Evolutionary conservation across 176 grass and related monocot genomes (phyloP), one percentile per base, ranked within the genome.

Genomic region (Pharus latifolius): DNA sequence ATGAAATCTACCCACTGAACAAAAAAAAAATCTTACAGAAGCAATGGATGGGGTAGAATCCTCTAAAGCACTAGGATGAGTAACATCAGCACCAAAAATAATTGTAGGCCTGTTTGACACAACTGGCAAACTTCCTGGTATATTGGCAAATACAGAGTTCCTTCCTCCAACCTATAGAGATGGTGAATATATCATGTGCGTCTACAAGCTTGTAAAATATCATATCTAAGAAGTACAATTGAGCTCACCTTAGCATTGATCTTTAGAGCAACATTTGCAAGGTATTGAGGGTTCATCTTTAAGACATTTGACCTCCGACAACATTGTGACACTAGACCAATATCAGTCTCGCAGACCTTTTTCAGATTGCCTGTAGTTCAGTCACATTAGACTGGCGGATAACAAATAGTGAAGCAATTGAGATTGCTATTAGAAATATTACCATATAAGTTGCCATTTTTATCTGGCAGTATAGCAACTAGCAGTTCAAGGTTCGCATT

Each of bases 41-140:
- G 91, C 80, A 82, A 96, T 96, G 24, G 84, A 88, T 17, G 84
- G 84, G 37, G 56, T 50, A 9, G 12, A 66, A 65, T 91, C 87
- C 45, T 96, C 91, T 29, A 83, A 69, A 54, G 91, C 56, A 48
- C 46, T 63, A 56, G 91, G 91, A 63, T 91, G 87, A 49, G 87
- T 96, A 12, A 91, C 88, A 65, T 88, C 84, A 0, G 82, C 81
- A 65, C 88, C 91, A 74, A 96, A 96, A 63, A 91, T 80, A 66
- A 91, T 88, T 0, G 91, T 96, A 29, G 88, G 49, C 12, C 50
- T 63, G 0, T 31, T 80, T 3, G 19, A 85, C 17, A 91, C 74
- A 75, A 85, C 24, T 0, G 84, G 87, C 32, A 91, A 79, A 49
- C 83, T 76, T 46, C 4, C 3, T 34, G 0, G 22, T 12, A 51